These are phyloP conservation scores for Colletotrichum tropicicola DNA, from an alignment of 2,329 filamentous ascomycete species.

Conservation along the genomic window DNA sequence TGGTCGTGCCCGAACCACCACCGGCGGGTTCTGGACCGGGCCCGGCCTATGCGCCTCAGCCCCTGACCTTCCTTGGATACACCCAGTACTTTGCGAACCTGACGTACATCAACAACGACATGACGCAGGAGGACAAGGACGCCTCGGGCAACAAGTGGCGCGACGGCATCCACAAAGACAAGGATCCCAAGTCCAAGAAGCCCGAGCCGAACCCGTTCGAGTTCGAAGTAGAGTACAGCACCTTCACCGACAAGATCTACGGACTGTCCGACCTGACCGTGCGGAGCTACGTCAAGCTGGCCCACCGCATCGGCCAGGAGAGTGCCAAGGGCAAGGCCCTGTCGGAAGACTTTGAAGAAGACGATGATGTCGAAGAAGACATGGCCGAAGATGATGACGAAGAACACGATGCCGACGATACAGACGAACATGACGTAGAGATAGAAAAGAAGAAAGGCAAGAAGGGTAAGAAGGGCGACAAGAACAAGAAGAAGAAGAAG, in stretches of 20 bases:
- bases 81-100: conserved; percentile 95
- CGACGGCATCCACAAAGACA: conserved; percentile 69
- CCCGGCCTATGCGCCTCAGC: conserved; percentile 88
- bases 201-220: conserved; percentile 71
- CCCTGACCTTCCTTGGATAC: conserved; percentile 81
- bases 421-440: conserved; percentile 41
- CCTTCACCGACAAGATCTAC: conserved; percentile 79
- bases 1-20: conserved; percentile 76
- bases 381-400: conserved; percentile 35
- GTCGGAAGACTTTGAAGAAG: conserved; percentile 39
- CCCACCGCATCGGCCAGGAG: conserved; percentile 75
- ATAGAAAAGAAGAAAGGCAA: conserved; percentile 52
- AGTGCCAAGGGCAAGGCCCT: conserved; percentile 32
- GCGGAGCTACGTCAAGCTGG: conserved; percentile 80
- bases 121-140: conserved; percentile 44
- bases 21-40: conserved; percentile 79
- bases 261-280: conserved; percentile 85
- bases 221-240: conserved; percentile 89
- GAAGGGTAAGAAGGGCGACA: conserved; percentile 54
- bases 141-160: conserved; percentile 62
- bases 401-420: conserved; percentile 38
- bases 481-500: conserved; percentile 61
- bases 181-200: conserved; percentile 61
- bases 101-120: conserved; percentile 85
- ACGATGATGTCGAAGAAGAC: conserved; percentile 34